A percentile compares a stretch with the other conserved stretches of the same genome.
Conservation (phyloP, 2,329 filamentous ascomycete genomes). For the Aaosphaeria pasadenensis region DNA sequence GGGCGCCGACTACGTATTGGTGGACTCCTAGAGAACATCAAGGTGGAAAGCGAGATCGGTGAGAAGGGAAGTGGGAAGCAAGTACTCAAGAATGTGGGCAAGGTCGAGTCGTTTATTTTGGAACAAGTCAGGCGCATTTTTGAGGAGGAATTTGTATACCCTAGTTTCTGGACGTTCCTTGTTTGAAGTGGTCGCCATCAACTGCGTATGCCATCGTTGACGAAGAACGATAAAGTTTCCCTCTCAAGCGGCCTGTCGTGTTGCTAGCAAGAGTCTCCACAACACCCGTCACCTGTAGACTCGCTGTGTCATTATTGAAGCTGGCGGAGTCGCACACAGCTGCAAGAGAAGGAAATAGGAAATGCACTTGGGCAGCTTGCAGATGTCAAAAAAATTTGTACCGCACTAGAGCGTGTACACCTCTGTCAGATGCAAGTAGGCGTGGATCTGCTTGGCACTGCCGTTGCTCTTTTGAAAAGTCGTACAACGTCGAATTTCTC, state of each 20-base stretch:
- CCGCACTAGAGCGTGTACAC: conserved; percentile 15
- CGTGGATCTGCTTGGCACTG: conserved; percentile 13
- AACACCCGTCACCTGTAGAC: conserved; percentile 11
- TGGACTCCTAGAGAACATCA: conserved; percentile 84
- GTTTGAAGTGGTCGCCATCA: conserved; percentile 51
- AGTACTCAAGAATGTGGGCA: conserved; percentile 95
- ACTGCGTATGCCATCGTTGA: background rate
- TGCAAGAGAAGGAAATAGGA: conserved; percentile 14
- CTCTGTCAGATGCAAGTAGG: conserved; percentile 29
- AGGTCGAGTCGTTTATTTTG: conserved; percentile 95
- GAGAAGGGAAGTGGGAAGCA: conserved; percentile 88
- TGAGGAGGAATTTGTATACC: conserved; percentile 97
- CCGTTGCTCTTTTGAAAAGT: conserved; percentile 14
- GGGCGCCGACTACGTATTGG: conserved; percentile 54
- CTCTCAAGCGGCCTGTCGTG: conserved; percentile 4
- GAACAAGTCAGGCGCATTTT: conserved; percentile 97
- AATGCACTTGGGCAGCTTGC: conserved; percentile 15
- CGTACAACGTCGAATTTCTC: conserved; percentile 21
- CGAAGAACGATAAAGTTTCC: background rate
- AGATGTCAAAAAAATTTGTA: conserved; percentile 13
- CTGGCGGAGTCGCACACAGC: conserved; percentile 6
- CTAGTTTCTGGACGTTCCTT: conserved; percentile 97
- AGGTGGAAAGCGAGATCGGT: conserved; percentile 96
- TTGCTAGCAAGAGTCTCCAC: background rate
- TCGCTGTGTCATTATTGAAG: conserved; percentile 6